Base-by-base conservation (phyloP, 2,329 filamentous ascomycete species). In the Phoma sp. region DNA sequence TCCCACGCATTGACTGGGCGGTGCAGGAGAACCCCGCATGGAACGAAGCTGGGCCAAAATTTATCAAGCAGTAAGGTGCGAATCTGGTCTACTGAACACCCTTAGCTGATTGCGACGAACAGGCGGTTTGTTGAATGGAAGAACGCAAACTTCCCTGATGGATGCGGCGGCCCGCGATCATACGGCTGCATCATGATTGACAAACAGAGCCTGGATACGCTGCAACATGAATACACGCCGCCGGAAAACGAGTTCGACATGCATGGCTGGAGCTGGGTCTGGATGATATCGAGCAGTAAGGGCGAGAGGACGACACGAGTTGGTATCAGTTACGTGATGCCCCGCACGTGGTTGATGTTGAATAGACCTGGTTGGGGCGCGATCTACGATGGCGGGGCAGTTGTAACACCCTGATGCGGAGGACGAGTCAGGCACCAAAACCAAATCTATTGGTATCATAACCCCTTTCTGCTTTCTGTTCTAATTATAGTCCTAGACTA, bases 11-110 rank as follows among this genome's bases (percentile, higher is more conserved):
- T 5, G 52, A 59, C 36, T 59, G 42, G 56, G 36, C 34, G 28
- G 56, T 59, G n/a, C 52, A 59, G 29, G 47, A 55, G 20, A 47
- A 58, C 39, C 36, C 37, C 12, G 15, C 33, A 28, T 36, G 50
- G 50, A 29, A 46, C 30, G 14, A 43, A 9, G 49, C 38, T 33
- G 34, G 49, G 29, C 42, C 32, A 26, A 28, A 25, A 28, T 37
- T 34, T 15, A 46, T 46, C 32, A 36, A 37, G 32, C 30, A 33
- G 42, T 46, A 36, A 46, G 30, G 26, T 46, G 23, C 20, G 12
- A 10, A 28, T 37, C 32, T 33, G 23, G n/a, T 9, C 15, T 15
- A 18, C 32, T 34, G 15, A 18, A 33, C n/a, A 28, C n/a, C 10
- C 28, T 36, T 34, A 28, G 30, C 30, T 36, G 15, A 34, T 28